Base-by-base conservation (phyloP, 1,139 yeast species). In the Yamadazyma buinensis region DNA sequence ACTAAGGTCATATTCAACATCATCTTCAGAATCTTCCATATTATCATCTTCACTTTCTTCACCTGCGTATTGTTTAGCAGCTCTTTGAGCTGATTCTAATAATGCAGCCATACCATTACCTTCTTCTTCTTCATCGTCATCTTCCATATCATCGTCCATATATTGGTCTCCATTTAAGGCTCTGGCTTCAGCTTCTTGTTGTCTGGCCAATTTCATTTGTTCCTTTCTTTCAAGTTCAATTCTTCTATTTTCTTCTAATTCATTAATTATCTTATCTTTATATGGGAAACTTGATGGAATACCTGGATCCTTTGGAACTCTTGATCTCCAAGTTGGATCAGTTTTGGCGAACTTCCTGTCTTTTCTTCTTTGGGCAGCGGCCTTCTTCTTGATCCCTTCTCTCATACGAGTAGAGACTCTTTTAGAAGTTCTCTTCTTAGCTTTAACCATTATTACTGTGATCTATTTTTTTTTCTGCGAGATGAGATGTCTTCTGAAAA, bases 201-300 rank as follows among this genome's bases (percentile, higher is more conserved):
- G 73, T 47, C 61, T 59, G 46, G 71, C 68, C 39, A 63, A 60
- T 48, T 66, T 64, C 57, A 70, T 56, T 51, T 64, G 56, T 44
- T 73, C 79, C 48, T 67, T 80, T 42, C 71, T 80, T 54, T 83
- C 94, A 35, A 66, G 65, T 22, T 78, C 88, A 17, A 58, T 59
- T 54, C 78, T 69, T 58, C 84, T 80, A 38, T 72, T 69, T 35
- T 75, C 80, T 61, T 90, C 97, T 43, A 92, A 80, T 54, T 92
- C 94, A 40, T 72, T 75, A 43, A 92, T 65, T 41, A 92, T 78
- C 59, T 77, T 75, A 46, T 85, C 95, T 61, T 90, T 92, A 67
- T 87, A 90, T 23, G 97, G 98, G 73, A 88, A 92, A 48, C 83
- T 81, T 32, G 95, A 70, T 37, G 99, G 99, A 49, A 92, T 92